Base-by-base conservation (phyloP, 164 flowering plant genomes). In the Stephania yunnanensis region DNA sequence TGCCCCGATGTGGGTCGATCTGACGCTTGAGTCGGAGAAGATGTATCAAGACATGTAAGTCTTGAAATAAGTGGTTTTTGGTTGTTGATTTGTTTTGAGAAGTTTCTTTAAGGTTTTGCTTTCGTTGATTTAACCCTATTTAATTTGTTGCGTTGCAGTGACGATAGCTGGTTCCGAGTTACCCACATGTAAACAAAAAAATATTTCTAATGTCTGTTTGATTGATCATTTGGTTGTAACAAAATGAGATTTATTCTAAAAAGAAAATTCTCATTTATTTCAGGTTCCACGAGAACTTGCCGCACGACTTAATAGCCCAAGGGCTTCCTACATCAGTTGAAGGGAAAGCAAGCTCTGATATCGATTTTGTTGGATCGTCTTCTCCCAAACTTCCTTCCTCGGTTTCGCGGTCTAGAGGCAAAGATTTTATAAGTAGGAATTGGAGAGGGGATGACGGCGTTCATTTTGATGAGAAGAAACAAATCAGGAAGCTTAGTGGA, bases 1-100 rank as follows among this genome's bases (percentile, higher is more conserved):
- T 78, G 97, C 93, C 10, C 97, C 94, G 0, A 88, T 90, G 92
- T 90, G 94, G 93, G 88, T 79, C 4, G 97, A 92, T 83, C 91
- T 90, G 31, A 71, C 73, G 2, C 2, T 80, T 71, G 92, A 89
- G 74, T 83, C 87, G 20, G 75, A 80, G 31, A 71, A 71, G 58
- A 64, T 76, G 74, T 46, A 71, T 22, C 83, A 83, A 74, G 86
- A 87, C 71, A 73, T 65, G 97, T 90, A 78, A 86, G 92, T 84
- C 53, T 52, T 69, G 11, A 6, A 29, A 66, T 64, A 70, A 36
- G 9, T 70, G 17, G 50, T 71, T 25, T 67, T 68, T 45, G 69
- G 4, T 45, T 6, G 31, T 46, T 55, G n/a, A 68, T 15, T 53
- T 64, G 52, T 36, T 36, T 36, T 36, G 42, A 36, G 42, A 36